Percentiles rank a stretch among this genome's conserved stretches.
Conservation (phyloP, 202 grass and related monocot species). For the Zoysia matrella region DNA sequence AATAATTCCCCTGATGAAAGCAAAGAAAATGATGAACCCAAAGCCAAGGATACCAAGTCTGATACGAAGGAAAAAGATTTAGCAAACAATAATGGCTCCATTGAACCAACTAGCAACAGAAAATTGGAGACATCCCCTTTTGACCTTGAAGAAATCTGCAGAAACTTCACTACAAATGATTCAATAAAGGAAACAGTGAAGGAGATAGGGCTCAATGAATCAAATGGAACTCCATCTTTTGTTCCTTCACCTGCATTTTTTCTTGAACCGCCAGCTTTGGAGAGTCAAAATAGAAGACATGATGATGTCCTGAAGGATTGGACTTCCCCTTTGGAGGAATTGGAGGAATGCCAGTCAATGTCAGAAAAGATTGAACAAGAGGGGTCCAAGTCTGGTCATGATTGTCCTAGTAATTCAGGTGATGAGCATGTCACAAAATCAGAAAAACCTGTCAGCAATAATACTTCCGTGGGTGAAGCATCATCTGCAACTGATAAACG, state of each 20-base stretch:
- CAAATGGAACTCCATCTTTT: constrained; percentile 84
- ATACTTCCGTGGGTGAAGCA: constrained; percentile 50
- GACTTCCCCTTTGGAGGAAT: constrained; percentile 24
- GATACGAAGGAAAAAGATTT: constrained; percentile 62
- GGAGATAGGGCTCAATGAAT: constrained; percentile 81
- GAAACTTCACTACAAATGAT: constrained; percentile 70
- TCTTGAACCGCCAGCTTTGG: constrained; percentile 63
- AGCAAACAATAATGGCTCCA: constrained; percentile 26
- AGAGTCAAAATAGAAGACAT: constrained; percentile 57
- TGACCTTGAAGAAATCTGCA: constrained; percentile 84
- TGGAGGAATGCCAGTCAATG: constrained; percentile 49
- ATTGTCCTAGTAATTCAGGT: constrained; percentile 42
- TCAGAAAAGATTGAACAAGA: constrained; percentile 45
- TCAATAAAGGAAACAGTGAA: constrained; percentile 80
- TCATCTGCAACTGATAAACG: constrained; percentile 56
- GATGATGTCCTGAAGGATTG: constrained; percentile 48
- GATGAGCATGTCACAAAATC: constrained; percentile 57
- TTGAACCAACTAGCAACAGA: constrained; percentile 44
- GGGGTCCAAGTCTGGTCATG: constrained; percentile 48
- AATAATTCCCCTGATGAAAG: constrained; percentile 48
- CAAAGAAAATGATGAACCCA: constrained; percentile 67
- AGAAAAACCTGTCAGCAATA: constrained; percentile 44
- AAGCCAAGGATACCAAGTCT: constrained; percentile 60
- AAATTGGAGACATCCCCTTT: constrained; percentile 70
- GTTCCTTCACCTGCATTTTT: constrained; percentile 64